These are phyloP conservation scores for Arthrobotrys musiformis DNA, from an alignment of 2,329 filamentous ascomycete species.

Conservation along the genomic window DNA sequence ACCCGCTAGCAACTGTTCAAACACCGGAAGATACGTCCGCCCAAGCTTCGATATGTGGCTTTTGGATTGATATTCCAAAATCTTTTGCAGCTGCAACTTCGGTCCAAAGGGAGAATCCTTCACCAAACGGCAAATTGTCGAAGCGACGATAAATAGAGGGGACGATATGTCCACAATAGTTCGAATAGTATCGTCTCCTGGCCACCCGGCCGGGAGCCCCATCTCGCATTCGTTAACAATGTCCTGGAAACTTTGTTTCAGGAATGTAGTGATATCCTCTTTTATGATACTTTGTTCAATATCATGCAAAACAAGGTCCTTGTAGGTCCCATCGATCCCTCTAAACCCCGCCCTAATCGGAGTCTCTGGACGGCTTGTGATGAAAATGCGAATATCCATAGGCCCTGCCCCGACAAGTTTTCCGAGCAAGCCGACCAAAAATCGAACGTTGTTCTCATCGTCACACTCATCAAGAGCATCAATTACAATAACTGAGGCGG, in stretches of 20 bases:
- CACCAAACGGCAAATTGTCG: slow-evolving; percentile 16
- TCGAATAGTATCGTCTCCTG: background rate
- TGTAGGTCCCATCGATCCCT: background rate
- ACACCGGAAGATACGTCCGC: background rate
- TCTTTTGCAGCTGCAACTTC: background rate
- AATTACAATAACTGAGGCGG: slow-evolving; percentile 18
- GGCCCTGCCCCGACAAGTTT: background rate
- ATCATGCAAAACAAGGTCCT: background rate
- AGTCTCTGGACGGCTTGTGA: slow-evolving; percentile 31
- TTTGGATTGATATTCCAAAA: background rate
- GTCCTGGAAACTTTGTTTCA: slow-evolving; percentile 52
- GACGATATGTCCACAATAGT: background rate
- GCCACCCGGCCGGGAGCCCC: slow-evolving; percentile 51
- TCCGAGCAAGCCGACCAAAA: background rate
- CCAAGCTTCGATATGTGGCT: background rate
- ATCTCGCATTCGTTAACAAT: background rate
- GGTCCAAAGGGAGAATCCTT: background rate
- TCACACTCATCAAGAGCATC: slow-evolving; percentile 51
- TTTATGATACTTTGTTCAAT: background rate
- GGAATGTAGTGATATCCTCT: background rate
- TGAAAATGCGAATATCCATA: slow-evolving; percentile 33
- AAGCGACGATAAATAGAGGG: slow-evolving; percentile 22
- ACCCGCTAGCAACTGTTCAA: background rate
- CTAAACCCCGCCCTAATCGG: background rate
- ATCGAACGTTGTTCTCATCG: background rate